Percentiles rank a stretch among this genome's conserved stretches.
These are phyloP conservation scores for Hanseniaspora singularis DNA, from an alignment of 805 yeast genomes.

Conservation along the genomic window DNA sequence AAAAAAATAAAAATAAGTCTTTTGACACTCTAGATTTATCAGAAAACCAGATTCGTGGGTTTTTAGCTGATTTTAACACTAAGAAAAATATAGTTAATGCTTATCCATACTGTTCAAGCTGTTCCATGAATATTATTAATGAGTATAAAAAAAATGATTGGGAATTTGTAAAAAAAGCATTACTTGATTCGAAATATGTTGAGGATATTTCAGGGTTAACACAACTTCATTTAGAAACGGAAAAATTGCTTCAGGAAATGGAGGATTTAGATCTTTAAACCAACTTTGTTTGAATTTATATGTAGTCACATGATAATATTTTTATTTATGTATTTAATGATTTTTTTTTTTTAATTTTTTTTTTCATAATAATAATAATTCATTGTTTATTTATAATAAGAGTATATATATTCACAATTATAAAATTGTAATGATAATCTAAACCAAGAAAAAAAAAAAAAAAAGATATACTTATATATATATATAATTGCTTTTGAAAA, in stretches of 20 bases:
- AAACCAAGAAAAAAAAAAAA: too few species aligned
- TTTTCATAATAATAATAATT: too few species aligned
- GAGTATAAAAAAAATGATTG: conserved; percentile 49
- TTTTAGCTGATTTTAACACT: conserved; percentile 51
- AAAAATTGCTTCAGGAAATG: conserved; percentile 26
- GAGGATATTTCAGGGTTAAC: conserved; percentile 73
- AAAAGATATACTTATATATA: too few species aligned
- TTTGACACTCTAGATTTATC: conserved; percentile 35
- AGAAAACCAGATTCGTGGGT: conserved; percentile 68
- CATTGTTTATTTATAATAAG: too few species aligned
- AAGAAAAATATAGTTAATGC: conserved; percentile 58
- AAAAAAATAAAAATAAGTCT: conserved; percentile 33
- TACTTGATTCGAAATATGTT: conserved; percentile 52
- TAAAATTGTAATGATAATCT: too few species aligned
- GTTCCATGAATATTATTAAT: conserved; percentile 50
- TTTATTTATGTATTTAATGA: too few species aligned
- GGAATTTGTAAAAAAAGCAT: conserved; percentile 66
- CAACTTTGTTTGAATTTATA: too few species aligned
- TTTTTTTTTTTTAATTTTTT: too few species aligned
- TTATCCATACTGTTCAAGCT: conserved; percentile 75
- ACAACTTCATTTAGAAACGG: conserved; percentile 61
- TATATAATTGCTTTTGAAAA: not conserved
- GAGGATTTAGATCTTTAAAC: not conserved
- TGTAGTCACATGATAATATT: too few species aligned
- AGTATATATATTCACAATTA: too few species aligned